Base-by-base conservation (phyloP, 2,329 filamentous ascomycete species). In the Pleoardoris graminearum region DNA sequence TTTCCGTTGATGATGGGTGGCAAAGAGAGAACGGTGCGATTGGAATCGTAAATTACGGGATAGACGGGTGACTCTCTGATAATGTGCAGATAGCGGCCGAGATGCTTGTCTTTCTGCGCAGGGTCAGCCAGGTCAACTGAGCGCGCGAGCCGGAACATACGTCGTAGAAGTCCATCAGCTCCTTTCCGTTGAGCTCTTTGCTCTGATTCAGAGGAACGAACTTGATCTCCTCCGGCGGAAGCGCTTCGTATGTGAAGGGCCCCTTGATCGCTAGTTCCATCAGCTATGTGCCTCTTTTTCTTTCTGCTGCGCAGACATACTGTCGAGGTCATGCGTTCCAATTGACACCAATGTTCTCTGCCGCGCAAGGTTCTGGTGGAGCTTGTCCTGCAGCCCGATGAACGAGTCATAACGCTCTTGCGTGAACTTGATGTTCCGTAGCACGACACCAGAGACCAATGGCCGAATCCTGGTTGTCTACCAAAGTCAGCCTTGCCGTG, bases 1-100 rank as follows among this genome's bases (percentile, higher is more conserved):
- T 99, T 85, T 67, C 92, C 86, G 78, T 99, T 99, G 81, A 99
- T 99, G 66, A 99, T 97, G 16, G 94, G 94, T 1, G 94, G 94
- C 66, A 99, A 82, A 7, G 93, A 97, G 77, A 94, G 93, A 30
- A 99, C 91, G 38, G 84, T 85, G 37, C 86, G 83, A 70, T 96
- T 89, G 47, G 90, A 84, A 73, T 99, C 94, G 75, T 91, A 93
- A 69, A 99, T 96, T 68, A 96, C 91, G 19, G 94, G 94, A 74
- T 99, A 99, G 37, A 96, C 88, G 4, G 92, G 90, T 43, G 90
- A 90, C 75, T 97, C 93, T 58, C 88, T 85, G 72, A 99, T 96
- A 66, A 99, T 99, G 77, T 92, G 90, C 38, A 99, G 83, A 76
- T 88, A 99, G 67, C 87, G 88, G 41, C 91, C 88, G 41, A 99